Conservation (phyloP, 1,284 basidiomycete genomes). For the Peniophora sp. region DNA sequence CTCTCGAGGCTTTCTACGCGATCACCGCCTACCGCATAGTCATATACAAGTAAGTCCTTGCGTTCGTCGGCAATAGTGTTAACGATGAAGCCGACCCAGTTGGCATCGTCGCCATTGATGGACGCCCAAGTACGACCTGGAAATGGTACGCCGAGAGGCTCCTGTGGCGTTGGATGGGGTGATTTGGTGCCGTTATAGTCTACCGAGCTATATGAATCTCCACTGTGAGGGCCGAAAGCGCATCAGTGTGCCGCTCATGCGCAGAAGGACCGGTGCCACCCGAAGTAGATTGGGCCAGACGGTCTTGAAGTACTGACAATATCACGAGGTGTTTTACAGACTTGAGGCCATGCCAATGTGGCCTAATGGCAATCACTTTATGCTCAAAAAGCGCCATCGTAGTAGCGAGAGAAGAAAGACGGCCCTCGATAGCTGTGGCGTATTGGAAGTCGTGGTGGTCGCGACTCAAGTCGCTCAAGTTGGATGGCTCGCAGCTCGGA, state of each 20-base stretch:
- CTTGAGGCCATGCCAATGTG: slow-evolving; percentile 30
- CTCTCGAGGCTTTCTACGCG: slow-evolving; percentile 14
- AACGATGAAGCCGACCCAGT: slow-evolving; percentile 49
- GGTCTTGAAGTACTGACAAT: slow-evolving; percentile 24
- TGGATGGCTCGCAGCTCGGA: slow-evolving; percentile 1
- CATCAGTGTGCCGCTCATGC: no score
- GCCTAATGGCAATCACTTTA: neutral
- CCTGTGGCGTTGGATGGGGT: slow-evolving; percentile 22
- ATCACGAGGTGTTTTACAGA: slow-evolving; percentile 30
- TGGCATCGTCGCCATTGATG: slow-evolving; percentile 36
- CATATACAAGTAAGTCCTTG: slow-evolving; percentile 34
- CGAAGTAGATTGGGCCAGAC: slow-evolving; percentile 1
- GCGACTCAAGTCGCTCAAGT: slow-evolving; percentile 2
- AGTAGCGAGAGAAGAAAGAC: neutral
- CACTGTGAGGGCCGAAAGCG: slow-evolving; percentile 22
- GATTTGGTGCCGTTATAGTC: slow-evolving; percentile 16
- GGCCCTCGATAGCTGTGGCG: neutral
- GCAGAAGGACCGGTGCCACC: no score
- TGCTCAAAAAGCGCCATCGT: neutral
- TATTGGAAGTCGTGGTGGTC: neutral
- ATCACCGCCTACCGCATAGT: slow-evolving; percentile 23
- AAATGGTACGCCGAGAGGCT: slow-evolving; percentile 41
- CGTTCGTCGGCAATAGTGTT: slow-evolving; percentile 30
- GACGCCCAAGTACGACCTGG: slow-evolving; percentile 26
- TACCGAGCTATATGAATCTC: slow-evolving; percentile 45